phyloP scores from a whole-genome alignment of 345 rosid species.

The Euphorbia tirucalli region DNA sequence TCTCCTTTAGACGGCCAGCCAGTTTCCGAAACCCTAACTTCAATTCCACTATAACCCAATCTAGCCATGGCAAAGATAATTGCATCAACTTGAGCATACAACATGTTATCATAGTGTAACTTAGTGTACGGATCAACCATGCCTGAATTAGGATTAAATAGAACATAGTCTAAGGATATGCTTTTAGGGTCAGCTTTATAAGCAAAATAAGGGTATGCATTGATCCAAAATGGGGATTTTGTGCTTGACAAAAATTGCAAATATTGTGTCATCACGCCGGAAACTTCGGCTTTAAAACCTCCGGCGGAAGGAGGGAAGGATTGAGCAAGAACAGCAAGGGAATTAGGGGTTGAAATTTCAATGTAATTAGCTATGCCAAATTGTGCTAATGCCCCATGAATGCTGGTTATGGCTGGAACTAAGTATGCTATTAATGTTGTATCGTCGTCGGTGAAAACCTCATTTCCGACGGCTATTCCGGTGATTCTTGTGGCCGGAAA shows the following conservation, averaged over 20 bases:
- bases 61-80: constrained; percentile 63
- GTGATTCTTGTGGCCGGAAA: constrained; percentile 31
- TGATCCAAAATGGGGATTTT: constrained; percentile 81
- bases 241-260: constrained; percentile 54
- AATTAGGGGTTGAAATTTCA: constrained; percentile 71
- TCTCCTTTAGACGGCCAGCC: constrained; percentile 99
- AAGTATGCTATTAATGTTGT: constrained; percentile 24
- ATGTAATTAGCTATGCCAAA: constrained; percentile 64
- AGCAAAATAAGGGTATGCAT: constrained; percentile 95
- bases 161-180: constrained; percentile 72
- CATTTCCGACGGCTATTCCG: constrained; percentile 30
- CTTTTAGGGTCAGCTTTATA: constrained; percentile 65
- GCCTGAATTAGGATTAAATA: constrained; percentile 78
- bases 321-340: constrained; percentile 62
- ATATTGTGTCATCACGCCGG: constrained; percentile 54
- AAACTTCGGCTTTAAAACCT: constrained; percentile 54
- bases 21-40: constrained; percentile 80
- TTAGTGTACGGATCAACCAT: constrained; percentile 79
- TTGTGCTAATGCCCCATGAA: constrained; percentile 69
- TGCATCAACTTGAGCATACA: constrained; percentile 93
- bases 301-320: constrained; percentile 96
- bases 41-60: constrained; percentile 64
- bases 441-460: constrained; percentile 26
- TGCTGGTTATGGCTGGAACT: constrained; percentile 75
- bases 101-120: constrained; percentile 81